phyloP scores from a whole-genome alignment of 768 basidiomycete genomes.

The Boletus reticuloceps region DNA sequence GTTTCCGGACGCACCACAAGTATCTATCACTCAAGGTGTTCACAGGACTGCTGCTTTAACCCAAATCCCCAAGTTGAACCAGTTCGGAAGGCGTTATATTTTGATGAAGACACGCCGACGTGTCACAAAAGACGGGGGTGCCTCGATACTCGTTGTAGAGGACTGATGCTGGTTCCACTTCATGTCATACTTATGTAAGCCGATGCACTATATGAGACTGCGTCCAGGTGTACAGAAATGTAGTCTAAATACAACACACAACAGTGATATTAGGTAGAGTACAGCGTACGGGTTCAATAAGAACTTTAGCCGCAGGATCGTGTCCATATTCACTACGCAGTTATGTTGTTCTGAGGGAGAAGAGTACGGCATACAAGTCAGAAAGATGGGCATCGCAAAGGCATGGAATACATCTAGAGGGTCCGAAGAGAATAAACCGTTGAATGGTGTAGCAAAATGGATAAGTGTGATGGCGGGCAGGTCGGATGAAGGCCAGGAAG shows the following conservation, averaged over 20 bases:
- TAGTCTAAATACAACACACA: constrained; percentile 14
- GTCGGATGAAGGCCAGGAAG: not conserved
- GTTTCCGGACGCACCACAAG: constrained; percentile 27
- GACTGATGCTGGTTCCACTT: not conserved
- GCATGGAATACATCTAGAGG: not conserved
- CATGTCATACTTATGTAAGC: not conserved
- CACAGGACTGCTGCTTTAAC: not conserved
- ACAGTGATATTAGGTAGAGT: constrained; percentile 12
- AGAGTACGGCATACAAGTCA: constrained; percentile 11
- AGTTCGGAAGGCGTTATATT: constrained; percentile 58
- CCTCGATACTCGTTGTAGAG: constrained; percentile 46
- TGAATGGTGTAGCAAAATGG: too few species aligned
- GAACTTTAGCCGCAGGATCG: not conserved
- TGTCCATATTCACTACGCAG: constrained; percentile 14
- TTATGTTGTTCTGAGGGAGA: constrained; percentile 1
- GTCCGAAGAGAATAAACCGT: not conserved
- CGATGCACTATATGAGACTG: too few species aligned
- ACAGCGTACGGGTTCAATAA: constrained; percentile 16
- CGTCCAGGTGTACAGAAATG: not conserved
- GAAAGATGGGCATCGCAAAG: constrained; percentile 11
- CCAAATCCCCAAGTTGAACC: constrained; percentile 34
- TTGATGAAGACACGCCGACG: constrained; percentile 60
- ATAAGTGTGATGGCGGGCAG: not conserved
- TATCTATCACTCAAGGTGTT: not conserved
- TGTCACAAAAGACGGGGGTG: constrained; percentile 64